Conservation (phyloP, 495 filamentous ascomycete species). For the Aspergillus cristatus region DNA sequence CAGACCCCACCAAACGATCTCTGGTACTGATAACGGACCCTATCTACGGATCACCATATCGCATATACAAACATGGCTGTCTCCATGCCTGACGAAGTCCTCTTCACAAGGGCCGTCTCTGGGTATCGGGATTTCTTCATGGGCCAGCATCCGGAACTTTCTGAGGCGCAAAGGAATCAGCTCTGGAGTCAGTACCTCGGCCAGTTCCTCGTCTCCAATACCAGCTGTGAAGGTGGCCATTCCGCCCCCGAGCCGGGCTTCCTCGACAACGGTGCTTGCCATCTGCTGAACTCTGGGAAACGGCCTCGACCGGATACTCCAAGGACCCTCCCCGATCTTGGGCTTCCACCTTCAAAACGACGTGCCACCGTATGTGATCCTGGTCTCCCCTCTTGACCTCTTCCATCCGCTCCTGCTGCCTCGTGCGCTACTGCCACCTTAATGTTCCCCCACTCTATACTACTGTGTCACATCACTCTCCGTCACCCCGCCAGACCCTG, state of each 20-base stretch:
- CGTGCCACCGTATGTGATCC: constrained; percentile 44
- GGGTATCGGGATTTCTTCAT: constrained; percentile 39
- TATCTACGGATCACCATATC: constrained; percentile 2
- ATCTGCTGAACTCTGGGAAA: constrained; percentile 32
- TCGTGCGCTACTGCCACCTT: constrained; percentile 7
- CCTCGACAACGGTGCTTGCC: constrained; percentile 11
- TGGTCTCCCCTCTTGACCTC: constrained; percentile 35
- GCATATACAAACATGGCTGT: constrained; percentile 27
- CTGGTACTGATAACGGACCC: constrained; percentile 23
- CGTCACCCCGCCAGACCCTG: constrained; percentile 23
- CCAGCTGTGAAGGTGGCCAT: constrained; percentile 4
- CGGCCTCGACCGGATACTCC: constrained; percentile 38
- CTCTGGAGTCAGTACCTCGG: constrained; percentile 36
- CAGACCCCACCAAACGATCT: constrained; percentile 1
- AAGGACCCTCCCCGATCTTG: constrained; percentile 33
- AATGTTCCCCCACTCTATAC: constrained; percentile 14
- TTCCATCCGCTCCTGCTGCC: constrained; percentile 11
- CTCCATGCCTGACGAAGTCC: constrained; percentile 30
- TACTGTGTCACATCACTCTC: constrained; percentile 9
- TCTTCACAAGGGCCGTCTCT: constrained; percentile 38
- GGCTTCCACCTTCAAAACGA: constrained; percentile 37
- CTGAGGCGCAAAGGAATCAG: constrained; percentile 34
- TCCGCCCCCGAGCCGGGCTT: constrained; percentile 15
- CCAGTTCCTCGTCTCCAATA: constrained; percentile 24
- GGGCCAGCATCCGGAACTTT: constrained; percentile 34